Evolutionary conservation across 495 filamentous ascomycete species (phyloP).

Genomic region (Usnea hakonensis): DNA sequence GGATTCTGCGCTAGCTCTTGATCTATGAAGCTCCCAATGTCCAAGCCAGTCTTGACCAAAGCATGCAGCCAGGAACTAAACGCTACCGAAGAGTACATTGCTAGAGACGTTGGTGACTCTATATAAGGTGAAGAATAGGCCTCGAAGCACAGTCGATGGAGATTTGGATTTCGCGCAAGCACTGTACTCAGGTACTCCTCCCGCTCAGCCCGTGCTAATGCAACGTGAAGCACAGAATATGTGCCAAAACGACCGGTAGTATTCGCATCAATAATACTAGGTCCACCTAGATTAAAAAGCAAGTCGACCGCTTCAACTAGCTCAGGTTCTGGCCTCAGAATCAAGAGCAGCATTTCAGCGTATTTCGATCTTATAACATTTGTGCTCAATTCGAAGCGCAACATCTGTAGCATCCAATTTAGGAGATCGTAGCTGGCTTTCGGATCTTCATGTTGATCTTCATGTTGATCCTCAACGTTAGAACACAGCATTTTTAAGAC

Average conservation of each 20-base stretch:
- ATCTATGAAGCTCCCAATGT: background rate
- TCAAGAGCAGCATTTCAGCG: background rate
- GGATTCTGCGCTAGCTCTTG: background rate
- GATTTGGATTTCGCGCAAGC: background rate
- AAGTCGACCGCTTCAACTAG: background rate
- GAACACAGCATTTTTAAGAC: too few species aligned
- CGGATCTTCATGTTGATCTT: background rate
- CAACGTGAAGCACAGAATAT: background rate
- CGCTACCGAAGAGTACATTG: background rate
- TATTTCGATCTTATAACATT: background rate
- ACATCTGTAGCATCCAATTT: background rate
- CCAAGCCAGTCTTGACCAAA: background rate
- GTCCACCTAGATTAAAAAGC: background rate
- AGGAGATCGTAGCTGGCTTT: background rate
- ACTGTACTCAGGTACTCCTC: background rate
- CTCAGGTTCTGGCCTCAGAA: background rate
- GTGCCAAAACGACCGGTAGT: background rate
- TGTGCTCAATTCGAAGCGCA: background rate
- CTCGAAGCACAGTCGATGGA: background rate
- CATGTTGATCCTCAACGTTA: background rate
- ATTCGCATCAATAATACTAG: background rate
- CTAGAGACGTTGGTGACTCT: slow-evolving; percentile 4
- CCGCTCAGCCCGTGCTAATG: background rate
- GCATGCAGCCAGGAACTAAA: background rate
- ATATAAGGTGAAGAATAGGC: background rate